Evolutionary conservation across 75 land plant species (phyloP).

Genomic region (Cryptomeria japonica): DNA sequence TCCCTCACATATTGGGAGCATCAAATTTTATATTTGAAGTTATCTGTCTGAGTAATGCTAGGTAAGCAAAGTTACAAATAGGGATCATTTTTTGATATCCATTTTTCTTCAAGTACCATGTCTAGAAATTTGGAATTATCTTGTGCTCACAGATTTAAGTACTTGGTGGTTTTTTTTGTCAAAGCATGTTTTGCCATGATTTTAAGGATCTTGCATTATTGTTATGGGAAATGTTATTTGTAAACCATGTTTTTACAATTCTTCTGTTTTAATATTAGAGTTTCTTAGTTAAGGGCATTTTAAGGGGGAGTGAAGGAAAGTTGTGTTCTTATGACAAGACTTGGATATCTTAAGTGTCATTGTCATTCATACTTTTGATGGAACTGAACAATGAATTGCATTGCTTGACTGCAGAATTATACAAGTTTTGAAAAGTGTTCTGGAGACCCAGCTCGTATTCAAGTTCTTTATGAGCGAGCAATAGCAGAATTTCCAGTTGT

Average conservation of each 20-base stretch:
- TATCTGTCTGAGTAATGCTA: neutral
- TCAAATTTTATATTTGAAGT: neutral
- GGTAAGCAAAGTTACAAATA: neutral
- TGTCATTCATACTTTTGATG: neutral
- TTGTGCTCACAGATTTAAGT: neutral
- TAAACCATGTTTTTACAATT: neutral
- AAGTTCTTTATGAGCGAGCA: constrained; percentile 94
- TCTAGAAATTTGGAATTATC: neutral
- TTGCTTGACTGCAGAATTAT: constrained; percentile 57
- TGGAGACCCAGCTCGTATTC: constrained; percentile 91
- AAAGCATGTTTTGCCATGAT: neutral
- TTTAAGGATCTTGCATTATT: neutral
- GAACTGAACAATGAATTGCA: constrained; percentile 1
- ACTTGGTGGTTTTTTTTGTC: neutral
- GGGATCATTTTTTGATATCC: neutral
- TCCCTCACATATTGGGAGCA: neutral
- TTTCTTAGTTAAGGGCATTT: neutral
- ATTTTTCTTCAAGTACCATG: neutral
- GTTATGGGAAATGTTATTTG: neutral
- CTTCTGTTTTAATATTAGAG: neutral
- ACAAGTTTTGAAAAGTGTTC: constrained; percentile 77
- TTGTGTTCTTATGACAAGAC: neutral
- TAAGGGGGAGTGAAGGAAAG: neutral
- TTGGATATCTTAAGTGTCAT: neutral
- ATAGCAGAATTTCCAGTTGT: constrained; percentile 79